phyloP scores from a whole-genome alignment of 2,329 filamentous ascomycete genomes.

The Talaromyces rugulosus region DNA sequence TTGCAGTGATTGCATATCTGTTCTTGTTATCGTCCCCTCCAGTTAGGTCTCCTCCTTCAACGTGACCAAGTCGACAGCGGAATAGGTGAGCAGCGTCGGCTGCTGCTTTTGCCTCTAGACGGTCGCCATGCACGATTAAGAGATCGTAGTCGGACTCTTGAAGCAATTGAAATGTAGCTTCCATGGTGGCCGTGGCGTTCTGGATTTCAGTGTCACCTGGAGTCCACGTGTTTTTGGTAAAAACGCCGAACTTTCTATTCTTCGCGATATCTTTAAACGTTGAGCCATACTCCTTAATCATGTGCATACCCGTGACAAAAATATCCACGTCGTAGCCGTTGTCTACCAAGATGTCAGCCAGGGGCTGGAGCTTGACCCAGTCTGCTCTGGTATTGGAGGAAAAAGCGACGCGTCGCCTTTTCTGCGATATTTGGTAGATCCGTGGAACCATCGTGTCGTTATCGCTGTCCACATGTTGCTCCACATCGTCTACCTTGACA shows the following conservation, averaged over 20 bases:
- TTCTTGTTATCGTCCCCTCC: neutral
- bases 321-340: neutral
- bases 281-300: neutral
- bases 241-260: neutral
- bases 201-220: neutral
- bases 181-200: neutral
- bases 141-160: neutral
- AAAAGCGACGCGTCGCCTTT: neutral
- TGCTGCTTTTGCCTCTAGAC: neutral
- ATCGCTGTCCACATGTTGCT: neutral
- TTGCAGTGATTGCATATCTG: neutral
- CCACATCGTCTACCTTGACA: neutral
- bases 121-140: neutral
- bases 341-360: neutral
- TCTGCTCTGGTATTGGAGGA: neutral
- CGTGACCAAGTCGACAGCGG: neutral
- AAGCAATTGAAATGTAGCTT: neutral
- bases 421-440: neutral
- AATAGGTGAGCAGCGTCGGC: neutral
- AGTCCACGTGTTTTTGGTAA: neutral
- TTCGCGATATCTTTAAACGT: neutral
- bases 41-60: neutral
- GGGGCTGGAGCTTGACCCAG: neutral
- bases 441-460: neutral
- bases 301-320: neutral